phyloP scores from a whole-genome alignment of 2,329 filamentous ascomycete genomes.

The Aspergillus intermedius region DNA sequence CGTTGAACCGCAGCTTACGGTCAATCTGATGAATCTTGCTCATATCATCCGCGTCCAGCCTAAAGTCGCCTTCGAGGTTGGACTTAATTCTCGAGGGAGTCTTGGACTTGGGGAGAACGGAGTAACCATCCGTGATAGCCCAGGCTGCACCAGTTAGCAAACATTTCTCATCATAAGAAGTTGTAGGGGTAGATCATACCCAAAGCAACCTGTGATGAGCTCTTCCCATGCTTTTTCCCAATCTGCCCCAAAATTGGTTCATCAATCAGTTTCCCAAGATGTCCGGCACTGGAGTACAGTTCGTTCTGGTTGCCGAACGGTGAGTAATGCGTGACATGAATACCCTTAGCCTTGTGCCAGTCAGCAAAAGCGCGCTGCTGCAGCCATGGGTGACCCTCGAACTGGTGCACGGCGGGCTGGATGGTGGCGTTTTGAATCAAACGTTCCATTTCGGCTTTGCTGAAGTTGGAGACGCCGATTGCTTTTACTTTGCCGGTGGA shows the following conservation, averaged over 20 bases:
- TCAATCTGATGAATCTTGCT: slow-evolving; percentile 51
- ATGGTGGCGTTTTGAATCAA: slow-evolving; percentile 41
- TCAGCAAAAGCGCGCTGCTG: slow-evolving; percentile 45
- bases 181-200: slow-evolving; percentile 19
- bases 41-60: slow-evolving; percentile 52
- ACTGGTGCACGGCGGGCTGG: slow-evolving; percentile 45
- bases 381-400: slow-evolving; percentile 50
- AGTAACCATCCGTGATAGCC: slow-evolving; percentile 47
- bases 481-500: slow-evolving; percentile 41
- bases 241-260: slow-evolving; percentile 45
- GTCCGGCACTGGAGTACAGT: slow-evolving; percentile 40
- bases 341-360: slow-evolving; percentile 45
- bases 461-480: slow-evolving; percentile 51
- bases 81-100: slow-evolving; percentile 36
- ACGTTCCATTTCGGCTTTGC: slow-evolving; percentile 42
- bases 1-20: slow-evolving; percentile 58
- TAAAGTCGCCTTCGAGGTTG: slow-evolving; percentile 50
- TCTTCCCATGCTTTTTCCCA: slow-evolving; percentile 48
- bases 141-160: slow-evolving; percentile 35
- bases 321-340: slow-evolving; percentile 51
- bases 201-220: slow-evolving; percentile 46
- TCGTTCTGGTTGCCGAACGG: slow-evolving; percentile 51
- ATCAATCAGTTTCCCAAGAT: slow-evolving; percentile 47
- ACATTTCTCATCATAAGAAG: background rate
- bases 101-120: slow-evolving; percentile 50